These are phyloP conservation scores for Emmonsia crescens DNA, from an alignment of 2,329 filamentous ascomycete species.

Conservation along the genomic window DNA sequence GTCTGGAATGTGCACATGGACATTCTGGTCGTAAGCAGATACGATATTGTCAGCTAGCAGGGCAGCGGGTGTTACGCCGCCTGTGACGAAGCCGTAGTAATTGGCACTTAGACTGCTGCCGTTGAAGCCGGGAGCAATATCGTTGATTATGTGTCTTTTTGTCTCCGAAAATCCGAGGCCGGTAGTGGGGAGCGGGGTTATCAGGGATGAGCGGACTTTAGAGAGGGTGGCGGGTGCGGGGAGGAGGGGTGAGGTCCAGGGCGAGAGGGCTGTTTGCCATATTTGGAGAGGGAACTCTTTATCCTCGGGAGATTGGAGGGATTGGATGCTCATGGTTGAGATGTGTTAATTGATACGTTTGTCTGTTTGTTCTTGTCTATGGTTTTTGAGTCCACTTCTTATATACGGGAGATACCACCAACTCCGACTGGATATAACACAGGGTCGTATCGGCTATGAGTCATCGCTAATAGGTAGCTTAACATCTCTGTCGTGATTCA, in stretches of 20 bases:
- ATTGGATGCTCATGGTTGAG: slow-evolving; percentile 11
- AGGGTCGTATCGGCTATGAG: too few species aligned
- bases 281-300: slow-evolving; percentile 10
- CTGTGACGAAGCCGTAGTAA: slow-evolving; percentile 86
- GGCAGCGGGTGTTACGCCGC: slow-evolving; percentile 67
- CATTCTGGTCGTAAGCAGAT: slow-evolving; percentile 69
- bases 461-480: too few species aligned
- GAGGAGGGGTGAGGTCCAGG: slow-evolving; percentile 22
- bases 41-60: slow-evolving; percentile 78
- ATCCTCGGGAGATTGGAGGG: neutral
- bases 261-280: slow-evolving; percentile 23
- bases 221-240: slow-evolving; percentile 21
- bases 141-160: slow-evolving; percentile 30
- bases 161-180: slow-evolving; percentile 24
- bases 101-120: slow-evolving; percentile 52
- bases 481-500: too few species aligned
- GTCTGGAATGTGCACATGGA: slow-evolving; percentile 65
- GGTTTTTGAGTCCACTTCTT: neutral
- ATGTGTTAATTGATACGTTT: neutral
- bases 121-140: slow-evolving; percentile 49
- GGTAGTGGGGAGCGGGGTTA: slow-evolving; percentile 17
- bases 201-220: slow-evolving; percentile 25
- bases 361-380: neutral
- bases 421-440: too few species aligned
- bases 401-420: neutral